Base-by-base conservation (phyloP, 805 yeast species). In the Wickerhamiella occidentalis region DNA sequence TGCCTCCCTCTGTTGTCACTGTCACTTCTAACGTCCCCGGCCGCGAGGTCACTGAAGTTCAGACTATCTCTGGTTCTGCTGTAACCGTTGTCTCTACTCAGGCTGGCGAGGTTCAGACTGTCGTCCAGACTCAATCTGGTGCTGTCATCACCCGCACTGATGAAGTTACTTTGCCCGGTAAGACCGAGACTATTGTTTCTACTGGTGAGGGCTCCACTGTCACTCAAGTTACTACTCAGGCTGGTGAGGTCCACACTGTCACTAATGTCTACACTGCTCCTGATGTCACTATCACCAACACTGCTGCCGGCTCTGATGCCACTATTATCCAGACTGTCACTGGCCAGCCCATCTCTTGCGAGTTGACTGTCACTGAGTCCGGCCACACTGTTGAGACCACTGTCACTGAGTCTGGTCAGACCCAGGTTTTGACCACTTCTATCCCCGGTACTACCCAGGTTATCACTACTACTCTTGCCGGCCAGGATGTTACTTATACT, bases 201-300 rank as follows among this genome's bases (percentile, higher is more conserved):
- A 47, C 50, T 40, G 46, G 45, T 8, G 46, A 30, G 26, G 50
- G 46, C 19, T 30, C 50, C 28, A 47, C 50, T 18, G 40, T 33
- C n/a, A 25, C 45, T 18, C 17, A 12, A 9, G 42, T n/a, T 4
- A 23, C 40, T 15, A 46, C 45, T 15, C 36, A 26, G 17, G 38
- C 49, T 26, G 30, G 45, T 25, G 28, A 18, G 9, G 23, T 28
- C 44, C 43, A 46, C 38, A 46, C 49, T 17, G 28, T 46, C 13
- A 40, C 43, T 7, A 18, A 38, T 9, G 41, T 44, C 17, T 25
- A 25, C 15, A 40, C 41, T 23, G 40, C 35, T 19, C 46, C 45
- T 5, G 41, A 38, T n/a, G 46, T 40, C 8, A 40, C 46, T 12
- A 3, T 38, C 28, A 47, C 50, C 19, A 30, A 33, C 23, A 22